Conservation (phyloP, 129 eudicot species). For the Artemisia annua region DNA sequence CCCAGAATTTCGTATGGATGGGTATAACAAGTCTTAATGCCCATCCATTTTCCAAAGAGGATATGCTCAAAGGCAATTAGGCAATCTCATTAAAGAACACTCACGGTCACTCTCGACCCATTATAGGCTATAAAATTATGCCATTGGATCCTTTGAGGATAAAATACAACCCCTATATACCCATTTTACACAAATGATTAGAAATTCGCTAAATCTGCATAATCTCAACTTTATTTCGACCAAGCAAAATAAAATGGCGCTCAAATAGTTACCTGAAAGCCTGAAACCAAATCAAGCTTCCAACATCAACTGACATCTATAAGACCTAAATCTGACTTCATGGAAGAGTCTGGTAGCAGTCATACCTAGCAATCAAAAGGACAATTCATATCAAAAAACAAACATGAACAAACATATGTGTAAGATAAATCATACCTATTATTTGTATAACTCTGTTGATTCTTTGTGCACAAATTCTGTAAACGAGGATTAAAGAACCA, state of each 20-base stretch:
- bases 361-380: slow-evolving; percentile 13
- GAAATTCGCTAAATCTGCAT: no score
- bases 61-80: no score
- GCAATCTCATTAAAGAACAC: no score
- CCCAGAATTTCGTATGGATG: no score
- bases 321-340: slow-evolving; percentile 5
- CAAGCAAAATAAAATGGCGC: background rate
- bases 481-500: slow-evolving; percentile 21
- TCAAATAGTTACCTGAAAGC: background rate
- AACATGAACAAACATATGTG: background rate
- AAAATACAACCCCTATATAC: no score
- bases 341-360: background rate
- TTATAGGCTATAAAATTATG: no score
- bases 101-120: no score
- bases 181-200: no score
- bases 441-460: background rate
- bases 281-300: slow-evolving; percentile 15
- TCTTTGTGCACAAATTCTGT: slow-evolving; percentile 4
- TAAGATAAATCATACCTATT: slow-evolving; percentile 3
- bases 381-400: background rate
- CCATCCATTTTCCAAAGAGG: no score
- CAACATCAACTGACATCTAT: background rate
- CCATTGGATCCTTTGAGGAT: no score
- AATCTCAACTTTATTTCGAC: no score
- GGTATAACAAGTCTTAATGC: no score